Base-by-base conservation (phyloP, 2,329 filamentous ascomycete genomes). In the Botrytis galanthina region DNA sequence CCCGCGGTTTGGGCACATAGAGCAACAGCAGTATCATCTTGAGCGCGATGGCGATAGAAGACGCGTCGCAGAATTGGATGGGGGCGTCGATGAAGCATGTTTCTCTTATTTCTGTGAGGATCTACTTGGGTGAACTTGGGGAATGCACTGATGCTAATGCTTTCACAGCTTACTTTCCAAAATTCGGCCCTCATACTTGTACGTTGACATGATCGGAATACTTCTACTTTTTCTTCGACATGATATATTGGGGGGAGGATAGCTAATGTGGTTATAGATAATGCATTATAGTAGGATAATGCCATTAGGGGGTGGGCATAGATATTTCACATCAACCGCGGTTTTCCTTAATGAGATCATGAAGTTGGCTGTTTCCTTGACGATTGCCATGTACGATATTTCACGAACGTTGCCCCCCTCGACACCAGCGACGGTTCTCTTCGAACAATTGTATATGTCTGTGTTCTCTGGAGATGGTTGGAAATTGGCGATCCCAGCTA, bases 211-310 rank as follows among this genome's bases (percentile, higher is more conserved):
- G 18, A 69, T 57, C 26, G 37, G 44, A 54, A 37, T 51, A 6
- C n/a, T 60, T 57, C 44, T 44, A 59, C 29, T 32, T 32, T 73
- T 32, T 32, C 62, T 14, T 35, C 32, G 39, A 32, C 39, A 39
- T 14, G 10, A 46, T 18, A n/a, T 48, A 10, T 57, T 57, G 66
- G 35, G 26, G 35, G 16, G 39, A 57, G n/a, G 18, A 7, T 57
- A 26, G 66, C 61, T 72, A 46, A 72, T 44, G 35, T 32, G 60
- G 22, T 46, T 67, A 42, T 80, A 95, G 93, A 88, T 98, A 73
- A 92, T 97, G 87, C 95, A 98, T 84, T 97, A 98, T 83, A 97
- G 95, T 44, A 90, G 95, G 77, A 90, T 97, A 75, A 98, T 98
- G 95, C 92, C 94, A n/a, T 87, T 91, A 16, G 86, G 88, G 16